A percentile compares a stretch with the other conserved stretches of the same genome.
phyloP scores from a whole-genome alignment of 371 early-diverging fungal genomes.

The Choanephora cucurbitarum region DNA sequence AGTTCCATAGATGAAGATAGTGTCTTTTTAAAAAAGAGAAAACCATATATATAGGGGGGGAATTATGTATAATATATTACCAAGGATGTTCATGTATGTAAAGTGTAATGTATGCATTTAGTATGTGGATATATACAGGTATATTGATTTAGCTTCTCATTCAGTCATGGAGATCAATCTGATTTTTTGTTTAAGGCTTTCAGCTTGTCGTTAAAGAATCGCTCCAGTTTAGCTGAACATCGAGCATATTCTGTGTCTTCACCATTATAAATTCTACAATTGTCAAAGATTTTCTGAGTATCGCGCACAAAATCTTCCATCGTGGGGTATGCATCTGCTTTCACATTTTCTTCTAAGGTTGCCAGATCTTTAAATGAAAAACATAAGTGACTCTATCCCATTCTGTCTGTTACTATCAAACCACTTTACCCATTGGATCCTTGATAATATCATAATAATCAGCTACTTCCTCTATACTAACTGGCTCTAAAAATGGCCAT shows the following conservation, averaged over 20 bases:
- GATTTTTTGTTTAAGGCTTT: conserved; percentile 5
- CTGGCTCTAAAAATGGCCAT: conserved; percentile 99
- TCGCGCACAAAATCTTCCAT: conserved; percentile 45
- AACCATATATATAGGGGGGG: no score
- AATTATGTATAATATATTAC: no score
- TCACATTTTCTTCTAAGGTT: conserved; percentile 61
- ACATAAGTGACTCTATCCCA: no score
- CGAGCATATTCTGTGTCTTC: conserved; percentile 65
- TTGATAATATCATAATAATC: conserved; percentile 98
- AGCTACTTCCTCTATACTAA: conserved; percentile 88
- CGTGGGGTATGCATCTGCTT: conserved; percentile 44
- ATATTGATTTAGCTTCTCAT: no score
- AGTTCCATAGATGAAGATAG: no score
- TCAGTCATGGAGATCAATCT: background rate
- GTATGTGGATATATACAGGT: no score
- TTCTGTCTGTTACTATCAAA: no score
- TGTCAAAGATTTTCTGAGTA: conserved; percentile 41
- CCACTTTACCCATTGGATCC: conserved; percentile 94
- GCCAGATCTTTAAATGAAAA: conserved; percentile 48
- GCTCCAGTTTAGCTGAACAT: conserved; percentile 59
- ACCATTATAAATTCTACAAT: conserved; percentile 67
- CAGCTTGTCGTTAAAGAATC: conserved; percentile 47
- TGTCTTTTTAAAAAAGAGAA: no score
- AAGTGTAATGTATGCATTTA: background rate
- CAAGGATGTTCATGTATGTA: no score